Percentiles rank a stretch among this genome's conserved stretches.
Conservation (phyloP, 2,329 filamentous ascomycete species). For the Fusarium continuum region DNA sequence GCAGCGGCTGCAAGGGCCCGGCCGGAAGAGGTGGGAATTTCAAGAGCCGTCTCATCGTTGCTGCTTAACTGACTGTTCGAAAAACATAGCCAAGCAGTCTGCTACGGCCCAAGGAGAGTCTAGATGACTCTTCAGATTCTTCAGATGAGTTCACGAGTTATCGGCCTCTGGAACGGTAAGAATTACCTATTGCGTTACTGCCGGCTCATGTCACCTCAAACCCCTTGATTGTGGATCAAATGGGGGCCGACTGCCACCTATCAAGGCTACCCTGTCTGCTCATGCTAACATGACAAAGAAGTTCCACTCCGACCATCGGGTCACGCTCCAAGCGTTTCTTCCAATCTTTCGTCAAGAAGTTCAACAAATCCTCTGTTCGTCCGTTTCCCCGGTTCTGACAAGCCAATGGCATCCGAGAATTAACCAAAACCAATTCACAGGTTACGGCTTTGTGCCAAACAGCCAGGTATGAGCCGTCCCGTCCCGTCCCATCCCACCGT, state of each 20-base stretch:
- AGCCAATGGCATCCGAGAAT: neutral
- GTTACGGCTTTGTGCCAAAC: slow-evolving; percentile 34
- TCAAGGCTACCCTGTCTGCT: no score
- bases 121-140: slow-evolving; percentile 37
- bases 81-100: slow-evolving; percentile 14
- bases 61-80: slow-evolving; percentile 15
- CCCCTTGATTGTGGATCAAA: no score
- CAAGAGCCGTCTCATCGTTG: neutral
- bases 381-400: slow-evolving; percentile 3
- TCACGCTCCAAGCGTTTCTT: slow-evolving; percentile 39
- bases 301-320: slow-evolving; percentile 1
- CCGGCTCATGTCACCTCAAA: no score
- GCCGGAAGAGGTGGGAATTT: slow-evolving; percentile 23
- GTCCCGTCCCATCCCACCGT: neutral
- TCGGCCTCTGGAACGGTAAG: slow-evolving; percentile 31
- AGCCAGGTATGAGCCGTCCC: slow-evolving; percentile 36
- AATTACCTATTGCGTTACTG: neutral
- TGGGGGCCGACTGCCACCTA: no score
- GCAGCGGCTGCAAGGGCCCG: slow-evolving; percentile 30
- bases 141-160: slow-evolving; percentile 33
- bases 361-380: slow-evolving; percentile 37
- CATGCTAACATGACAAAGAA: slow-evolving; percentile 22
- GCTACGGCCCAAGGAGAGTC: slow-evolving; percentile 6
- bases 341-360: slow-evolving; percentile 33
- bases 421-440: slow-evolving; percentile 18